These are phyloP conservation scores for Eutypella sp. DNA, from an alignment of 2,329 filamentous ascomycete genomes.

Conservation along the genomic window DNA sequence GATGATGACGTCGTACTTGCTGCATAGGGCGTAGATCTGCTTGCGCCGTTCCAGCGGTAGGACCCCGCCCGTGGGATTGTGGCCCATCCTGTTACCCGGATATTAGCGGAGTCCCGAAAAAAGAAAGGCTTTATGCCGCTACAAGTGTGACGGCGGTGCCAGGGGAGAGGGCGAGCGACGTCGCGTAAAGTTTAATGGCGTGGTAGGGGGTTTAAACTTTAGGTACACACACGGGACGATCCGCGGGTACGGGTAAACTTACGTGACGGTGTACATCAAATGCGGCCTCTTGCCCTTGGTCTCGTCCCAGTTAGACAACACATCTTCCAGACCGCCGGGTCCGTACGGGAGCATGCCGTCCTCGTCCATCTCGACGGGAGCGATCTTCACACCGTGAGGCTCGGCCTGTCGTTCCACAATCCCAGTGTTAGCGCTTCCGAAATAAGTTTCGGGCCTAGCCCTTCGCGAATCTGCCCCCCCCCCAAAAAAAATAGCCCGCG, in stretches of 20 bases:
- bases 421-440: background rate
- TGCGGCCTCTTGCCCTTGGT: conserved; percentile 71
- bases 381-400: conserved; percentile 68
- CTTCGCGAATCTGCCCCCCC: background rate
- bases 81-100: conserved; percentile 60
- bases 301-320: conserved; percentile 78
- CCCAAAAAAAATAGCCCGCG: no score
- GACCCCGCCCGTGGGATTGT: conserved; percentile 80
- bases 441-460: background rate
- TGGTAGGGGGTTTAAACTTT: background rate
- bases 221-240: background rate
- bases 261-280: conserved; percentile 87
- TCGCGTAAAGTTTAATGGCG: background rate
- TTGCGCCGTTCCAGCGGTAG: conserved; percentile 68
- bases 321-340: conserved; percentile 67
- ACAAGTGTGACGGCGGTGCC: background rate
- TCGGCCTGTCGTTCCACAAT: conserved; percentile 26
- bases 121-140: background rate
- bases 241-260: conserved; percentile 39
- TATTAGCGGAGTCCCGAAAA: background rate
- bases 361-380: conserved; percentile 69
- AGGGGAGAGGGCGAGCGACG: background rate
- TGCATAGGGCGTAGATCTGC: conserved; percentile 75
- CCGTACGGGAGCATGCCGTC: conserved; percentile 76
- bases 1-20: conserved; percentile 83